Conservation (phyloP, 2,329 filamentous ascomycete species). For the Penicillium sp. region DNA sequence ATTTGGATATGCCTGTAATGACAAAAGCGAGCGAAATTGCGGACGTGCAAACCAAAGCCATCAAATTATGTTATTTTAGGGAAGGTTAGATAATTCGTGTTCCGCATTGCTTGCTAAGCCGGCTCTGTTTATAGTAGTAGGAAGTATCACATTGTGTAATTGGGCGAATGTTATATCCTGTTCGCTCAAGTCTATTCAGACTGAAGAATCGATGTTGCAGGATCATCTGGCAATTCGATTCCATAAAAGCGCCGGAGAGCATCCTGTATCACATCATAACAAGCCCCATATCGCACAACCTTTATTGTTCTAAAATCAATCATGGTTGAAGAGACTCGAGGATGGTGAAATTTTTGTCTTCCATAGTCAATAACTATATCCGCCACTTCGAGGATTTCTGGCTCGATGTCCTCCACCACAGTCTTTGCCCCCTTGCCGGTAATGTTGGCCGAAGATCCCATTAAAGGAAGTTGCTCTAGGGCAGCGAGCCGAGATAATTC, state of each 20-base stretch:
- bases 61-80: neutral
- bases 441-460: slow-evolving; percentile 29
- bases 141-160: neutral
- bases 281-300: slow-evolving; percentile 24
- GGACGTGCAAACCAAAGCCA: neutral
- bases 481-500: slow-evolving; percentile 21
- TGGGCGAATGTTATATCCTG: neutral
- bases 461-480: slow-evolving; percentile 16
- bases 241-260: slow-evolving; percentile 16
- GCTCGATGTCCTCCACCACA: slow-evolving; percentile 24
- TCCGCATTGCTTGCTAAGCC: neutral
- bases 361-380: slow-evolving; percentile 30
- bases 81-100: too few relatives aligned
- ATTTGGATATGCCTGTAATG: neutral
- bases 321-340: slow-evolving; percentile 24
- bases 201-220: slow-evolving; percentile 7
- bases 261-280: slow-evolving; percentile 25
- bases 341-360: slow-evolving; percentile 18
- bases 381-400: slow-evolving; percentile 21
- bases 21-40: neutral
- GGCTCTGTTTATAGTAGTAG: neutral
- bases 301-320: slow-evolving; percentile 21
- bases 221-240: slow-evolving; percentile 17
- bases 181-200: neutral
- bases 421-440: slow-evolving; percentile 25